Percentiles rank a stretch among this genome's conserved stretches.
phyloP scores from a whole-genome alignment of 2,329 filamentous ascomycete genomes.

The Grosmannia serpens region DNA sequence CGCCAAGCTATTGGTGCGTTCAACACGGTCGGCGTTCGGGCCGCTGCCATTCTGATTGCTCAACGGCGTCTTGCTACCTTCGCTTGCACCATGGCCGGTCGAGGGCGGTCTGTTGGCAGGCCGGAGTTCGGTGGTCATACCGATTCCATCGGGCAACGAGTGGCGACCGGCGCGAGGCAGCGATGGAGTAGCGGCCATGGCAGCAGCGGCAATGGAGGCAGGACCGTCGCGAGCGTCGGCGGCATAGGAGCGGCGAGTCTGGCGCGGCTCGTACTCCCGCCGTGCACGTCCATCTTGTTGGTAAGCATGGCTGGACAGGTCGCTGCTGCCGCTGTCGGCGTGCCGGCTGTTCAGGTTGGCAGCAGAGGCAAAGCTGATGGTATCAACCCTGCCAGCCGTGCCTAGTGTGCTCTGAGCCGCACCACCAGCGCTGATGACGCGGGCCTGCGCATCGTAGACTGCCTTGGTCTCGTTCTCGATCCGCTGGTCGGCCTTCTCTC shows the following conservation, averaged over 20 bases:
- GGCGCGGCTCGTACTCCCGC: conserved; percentile 28
- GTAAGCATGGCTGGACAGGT: neutral
- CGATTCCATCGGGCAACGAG: conserved; percentile 21
- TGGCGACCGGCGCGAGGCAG: conserved; percentile 18
- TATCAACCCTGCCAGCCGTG: conserved; percentile 10
- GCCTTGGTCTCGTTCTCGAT: conserved; percentile 39
- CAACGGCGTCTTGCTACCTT: neutral
- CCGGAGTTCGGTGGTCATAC: conserved; percentile 20
- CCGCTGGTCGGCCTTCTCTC: conserved; percentile 36
- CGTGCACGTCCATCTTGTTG: neutral
- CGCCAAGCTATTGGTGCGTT: conserved; percentile 37
- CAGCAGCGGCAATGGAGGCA: conserved; percentile 1
- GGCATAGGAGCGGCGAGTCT: conserved; percentile 26
- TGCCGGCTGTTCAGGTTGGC: conserved; percentile 8
- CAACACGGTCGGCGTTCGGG: conserved; percentile 21
- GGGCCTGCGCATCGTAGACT: conserved; percentile 34
- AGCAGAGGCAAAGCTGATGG: conserved; percentile 12
- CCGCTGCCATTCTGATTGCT: neutral
- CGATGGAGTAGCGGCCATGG: neutral
- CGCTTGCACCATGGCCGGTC: neutral
- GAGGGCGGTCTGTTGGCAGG: conserved; percentile 20
- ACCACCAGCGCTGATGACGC: conserved; percentile 14
- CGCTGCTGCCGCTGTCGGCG: conserved; percentile 7
- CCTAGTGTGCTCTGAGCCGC: conserved; percentile 12
- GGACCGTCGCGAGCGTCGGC: conserved; percentile 17